phyloP scores from a whole-genome alignment of 352 stramenopile genomes.

The Phytopythium oedochilum region DNA sequence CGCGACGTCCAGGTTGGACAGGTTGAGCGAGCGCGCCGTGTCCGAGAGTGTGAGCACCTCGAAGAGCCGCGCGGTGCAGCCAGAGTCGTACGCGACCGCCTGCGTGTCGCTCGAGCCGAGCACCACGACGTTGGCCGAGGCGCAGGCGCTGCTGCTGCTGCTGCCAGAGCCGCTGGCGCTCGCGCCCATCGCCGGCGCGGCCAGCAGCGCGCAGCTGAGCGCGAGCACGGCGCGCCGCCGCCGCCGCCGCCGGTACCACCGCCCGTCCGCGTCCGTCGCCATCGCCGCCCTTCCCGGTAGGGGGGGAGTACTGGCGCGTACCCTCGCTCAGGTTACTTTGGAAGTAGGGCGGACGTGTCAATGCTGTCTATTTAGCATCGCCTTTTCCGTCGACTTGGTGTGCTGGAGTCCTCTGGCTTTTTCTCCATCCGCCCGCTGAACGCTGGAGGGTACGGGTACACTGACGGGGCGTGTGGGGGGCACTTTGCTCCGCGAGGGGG shows the following conservation, averaged over 20 bases:
- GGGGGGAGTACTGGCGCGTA: too few relatives aligned
- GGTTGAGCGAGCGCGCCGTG: slow-evolving; percentile 44
- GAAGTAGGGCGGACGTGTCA: too few relatives aligned
- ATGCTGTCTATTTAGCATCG: too few relatives aligned
- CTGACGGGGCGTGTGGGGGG: too few relatives aligned
- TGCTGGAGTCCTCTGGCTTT: too few relatives aligned
- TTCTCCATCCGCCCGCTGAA: too few relatives aligned
- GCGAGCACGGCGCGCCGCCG: not conserved
- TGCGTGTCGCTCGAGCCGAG: slow-evolving; percentile 23
- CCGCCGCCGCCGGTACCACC: not conserved
- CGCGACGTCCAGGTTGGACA: slow-evolving; percentile 56
- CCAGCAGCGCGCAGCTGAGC: not conserved
- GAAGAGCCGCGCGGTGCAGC: slow-evolving; percentile 38
- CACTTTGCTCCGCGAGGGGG: too few relatives aligned
- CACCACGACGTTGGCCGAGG: slow-evolving; percentile 38
- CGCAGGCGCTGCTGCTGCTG: slow-evolving; percentile 10
- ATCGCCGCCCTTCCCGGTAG: not conserved
- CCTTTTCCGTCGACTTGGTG: too few relatives aligned
- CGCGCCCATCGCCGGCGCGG: not conserved
- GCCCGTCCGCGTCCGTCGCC: not conserved
- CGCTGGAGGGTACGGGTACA: too few relatives aligned
- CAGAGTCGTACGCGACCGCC: slow-evolving; percentile 48
- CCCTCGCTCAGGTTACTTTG: too few relatives aligned
- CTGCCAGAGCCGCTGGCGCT: not conserved
- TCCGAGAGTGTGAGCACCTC: slow-evolving; percentile 24